Evolutionary conservation across 257 asterid species (phyloP), one percentile per base, ranked within the genome.

Genomic region (Penstemon newberryi): DNA sequence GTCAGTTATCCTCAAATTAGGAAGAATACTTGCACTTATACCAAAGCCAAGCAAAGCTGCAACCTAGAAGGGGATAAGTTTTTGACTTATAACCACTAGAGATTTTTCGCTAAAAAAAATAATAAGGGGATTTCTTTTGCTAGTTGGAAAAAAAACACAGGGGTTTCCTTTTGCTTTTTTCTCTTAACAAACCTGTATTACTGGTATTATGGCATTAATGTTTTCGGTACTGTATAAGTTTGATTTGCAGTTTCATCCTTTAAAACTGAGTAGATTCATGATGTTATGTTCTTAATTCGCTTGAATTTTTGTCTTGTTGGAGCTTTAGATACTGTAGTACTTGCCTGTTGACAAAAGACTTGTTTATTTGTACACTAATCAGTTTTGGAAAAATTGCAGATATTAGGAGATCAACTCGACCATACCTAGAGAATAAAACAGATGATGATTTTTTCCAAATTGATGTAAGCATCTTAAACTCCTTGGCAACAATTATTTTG

Each of bases 371-470:
- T 76, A 58, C 38, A 70, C 75, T 76, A 62, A 79, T 54, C 45
- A 40, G 36, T 51, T 39, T 10, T 69, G 52, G 6, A 4, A 56
- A 44, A 44, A 50, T 72, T 79, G 77, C 95, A 91, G 97, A 88
- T 72, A 86, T 91, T 64, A 82, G 97, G 84, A 80, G 82, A 82
- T 91, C 97, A 65, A 80, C 73, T 49, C 85, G 97, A 54, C 89
- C 92, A 51, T 88, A 80, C 72, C 83, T 85, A 0, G 96, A 83
- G 75, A 95, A 84, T 77, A 88, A 82, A 79, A 84, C 88, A 58
- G 96, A 88, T 8, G 96, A 84, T 53, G 97, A 91, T 78, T 85
- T 83, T 61, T 91, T 91, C 74, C 96, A 91, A 77, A 88, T 91
- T 67, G 97, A 91, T 72, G 97, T 91, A 70, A 91, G 92, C 55